Conservation (phyloP, 1,139 yeast species). For the Zygotorulaspora mrakii region DNA sequence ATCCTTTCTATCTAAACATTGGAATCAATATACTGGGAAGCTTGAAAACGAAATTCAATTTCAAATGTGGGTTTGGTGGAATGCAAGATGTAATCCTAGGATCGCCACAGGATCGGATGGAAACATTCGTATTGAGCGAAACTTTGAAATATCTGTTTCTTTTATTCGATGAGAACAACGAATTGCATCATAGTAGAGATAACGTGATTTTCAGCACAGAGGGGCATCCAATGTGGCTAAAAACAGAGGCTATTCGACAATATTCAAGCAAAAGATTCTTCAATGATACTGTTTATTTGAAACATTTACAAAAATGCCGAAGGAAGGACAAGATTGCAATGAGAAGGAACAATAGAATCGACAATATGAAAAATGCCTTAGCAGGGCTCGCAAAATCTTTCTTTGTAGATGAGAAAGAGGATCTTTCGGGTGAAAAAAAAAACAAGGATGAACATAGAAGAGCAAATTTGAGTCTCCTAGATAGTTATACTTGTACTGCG, state of each 20-base stretch:
- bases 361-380: conserved; percentile 8
- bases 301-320: conserved; percentile 19
- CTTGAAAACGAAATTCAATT: conserved; percentile 49
- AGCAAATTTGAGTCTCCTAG: too few relatives aligned
- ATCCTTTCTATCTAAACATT: conserved; percentile 74
- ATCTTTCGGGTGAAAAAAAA: not conserved
- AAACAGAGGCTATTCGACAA: conserved; percentile 20
- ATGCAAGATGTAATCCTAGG: conserved; percentile 65
- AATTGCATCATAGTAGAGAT: conserved; percentile 47
- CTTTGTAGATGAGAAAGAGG: conserved; percentile 6
- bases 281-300: conserved; percentile 19
- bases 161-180: conserved; percentile 66
- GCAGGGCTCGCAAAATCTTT: conserved; percentile 13
- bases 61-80: conserved; percentile 82
- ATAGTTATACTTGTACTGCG: too few relatives aligned
- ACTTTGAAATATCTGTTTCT: conserved; percentile 80
- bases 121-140: conserved; percentile 83
- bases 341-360: conserved; percentile 7
- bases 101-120: conserved; percentile 74
- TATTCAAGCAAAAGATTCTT: conserved; percentile 25
- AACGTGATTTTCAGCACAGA: conserved; percentile 84
- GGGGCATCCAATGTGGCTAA: conserved; percentile 85
- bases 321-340: conserved; percentile 6
- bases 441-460: not conserved
- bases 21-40: conserved; percentile 63